Evolutionary conservation across 257 asterid genomes (phyloP).

Genomic region (Haberlea rhodopensis): DNA sequence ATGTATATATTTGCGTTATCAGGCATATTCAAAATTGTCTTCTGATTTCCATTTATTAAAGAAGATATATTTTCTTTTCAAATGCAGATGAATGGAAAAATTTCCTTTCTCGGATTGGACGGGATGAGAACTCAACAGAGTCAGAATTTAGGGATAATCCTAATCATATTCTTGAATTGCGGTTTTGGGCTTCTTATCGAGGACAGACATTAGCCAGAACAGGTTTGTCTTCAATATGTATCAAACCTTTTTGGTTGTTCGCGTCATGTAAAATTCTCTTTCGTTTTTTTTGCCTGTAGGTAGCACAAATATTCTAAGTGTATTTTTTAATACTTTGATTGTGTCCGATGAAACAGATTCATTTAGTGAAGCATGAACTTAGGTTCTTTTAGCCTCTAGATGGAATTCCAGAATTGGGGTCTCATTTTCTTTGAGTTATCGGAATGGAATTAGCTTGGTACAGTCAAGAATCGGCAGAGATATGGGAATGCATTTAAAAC

Average conservation of each 20-base stretch:
- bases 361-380: no score
- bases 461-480: no score
- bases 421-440: no score
- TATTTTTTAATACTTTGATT: neutral
- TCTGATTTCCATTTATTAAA: slow-evolving; percentile 13
- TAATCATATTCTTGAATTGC: slow-evolving; percentile 81
- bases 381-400: no score
- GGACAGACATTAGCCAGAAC: slow-evolving; percentile 99
- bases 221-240: slow-evolving; percentile 38
- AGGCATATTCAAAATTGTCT: neutral
- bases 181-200: slow-evolving; percentile 97
- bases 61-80: slow-evolving; percentile 16
- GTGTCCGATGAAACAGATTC: no score
- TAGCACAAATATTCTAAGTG: neutral
- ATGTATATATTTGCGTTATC: no score
- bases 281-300: slow-evolving; percentile 3
- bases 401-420: no score
- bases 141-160: slow-evolving; percentile 74
- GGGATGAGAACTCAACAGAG: slow-evolving; percentile 78
- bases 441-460: no score
- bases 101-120: slow-evolving; percentile 91
- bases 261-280: slow-evolving; percentile 5
- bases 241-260: slow-evolving; percentile 5
- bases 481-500: no score
- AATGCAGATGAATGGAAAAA: slow-evolving; percentile 93